These are phyloP conservation scores for Musa itinerans DNA, from an alignment of 176 grass and related monocot species.

Conservation along the genomic window DNA sequence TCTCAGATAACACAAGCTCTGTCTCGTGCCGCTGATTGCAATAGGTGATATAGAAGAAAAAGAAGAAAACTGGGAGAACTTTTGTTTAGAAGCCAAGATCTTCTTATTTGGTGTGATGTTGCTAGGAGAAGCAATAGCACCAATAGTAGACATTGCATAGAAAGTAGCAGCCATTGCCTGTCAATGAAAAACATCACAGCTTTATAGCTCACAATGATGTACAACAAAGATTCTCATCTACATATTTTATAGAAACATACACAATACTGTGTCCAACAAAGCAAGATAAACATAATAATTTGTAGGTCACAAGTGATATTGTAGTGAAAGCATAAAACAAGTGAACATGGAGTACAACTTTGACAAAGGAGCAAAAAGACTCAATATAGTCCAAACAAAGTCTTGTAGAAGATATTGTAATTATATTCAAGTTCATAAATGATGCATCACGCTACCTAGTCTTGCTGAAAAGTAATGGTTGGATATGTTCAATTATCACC, in stretches of 20 bases:
- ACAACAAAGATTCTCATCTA: background rate
- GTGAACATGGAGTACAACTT: no score
- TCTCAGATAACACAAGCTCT: slow-evolving; percentile 48
- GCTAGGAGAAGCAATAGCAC: slow-evolving; percentile 56
- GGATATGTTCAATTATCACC: no score
- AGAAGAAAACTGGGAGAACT: slow-evolving; percentile 20
- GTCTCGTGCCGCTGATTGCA: slow-evolving; percentile 16
- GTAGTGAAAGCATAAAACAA: no score
- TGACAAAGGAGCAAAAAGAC: no score
- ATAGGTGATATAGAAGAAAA: slow-evolving; percentile 33
- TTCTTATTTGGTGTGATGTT: slow-evolving; percentile 36
- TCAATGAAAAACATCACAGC: background rate
- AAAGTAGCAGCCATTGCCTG: slow-evolving; percentile 65
- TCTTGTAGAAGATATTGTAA: no score
- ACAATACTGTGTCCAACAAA: no score
- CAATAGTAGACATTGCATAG: slow-evolving; percentile 53
- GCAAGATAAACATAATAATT: no score
- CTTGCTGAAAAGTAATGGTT: no score
- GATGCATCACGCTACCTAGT: no score
- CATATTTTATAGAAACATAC: background rate
- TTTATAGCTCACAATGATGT: background rate
- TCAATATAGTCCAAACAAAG: no score
- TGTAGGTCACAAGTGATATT: no score
- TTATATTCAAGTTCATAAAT: no score
- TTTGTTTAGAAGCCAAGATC: slow-evolving; percentile 9